Evolutionary conservation across 2,329 filamentous ascomycete species (phyloP).

Genomic region (Ceratocystis ficicola): DNA sequence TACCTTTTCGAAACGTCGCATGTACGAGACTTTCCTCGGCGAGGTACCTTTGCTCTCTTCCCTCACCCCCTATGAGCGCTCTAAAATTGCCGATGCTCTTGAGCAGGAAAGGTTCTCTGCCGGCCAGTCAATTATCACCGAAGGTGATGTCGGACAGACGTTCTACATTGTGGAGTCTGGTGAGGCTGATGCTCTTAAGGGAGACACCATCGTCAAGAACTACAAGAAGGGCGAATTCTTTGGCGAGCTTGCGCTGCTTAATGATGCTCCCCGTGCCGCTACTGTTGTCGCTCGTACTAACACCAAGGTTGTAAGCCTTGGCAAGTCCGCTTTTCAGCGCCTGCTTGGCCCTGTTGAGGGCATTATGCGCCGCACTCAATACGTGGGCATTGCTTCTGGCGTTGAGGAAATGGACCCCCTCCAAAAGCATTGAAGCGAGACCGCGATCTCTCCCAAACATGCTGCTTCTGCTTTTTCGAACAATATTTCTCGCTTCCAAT

Average conservation of each 20-base stretch:
- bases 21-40: constrained; percentile 95
- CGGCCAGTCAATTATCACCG: constrained; percentile 72
- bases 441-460: constrained; percentile 15
- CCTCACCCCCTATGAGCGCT: constrained; percentile 82
- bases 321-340: constrained; percentile 89
- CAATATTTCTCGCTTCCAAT: background rate
- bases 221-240: constrained; percentile 95
- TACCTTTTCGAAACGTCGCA: constrained; percentile 84
- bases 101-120: constrained; percentile 77
- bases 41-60: constrained; percentile 76
- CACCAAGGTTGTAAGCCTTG: constrained; percentile 83
- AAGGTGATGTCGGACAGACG: constrained; percentile 81
- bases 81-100: constrained; percentile 93
- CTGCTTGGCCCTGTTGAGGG: constrained; percentile 85
- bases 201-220: constrained; percentile 59
- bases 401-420: constrained; percentile 58
- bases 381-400: constrained; percentile 46
- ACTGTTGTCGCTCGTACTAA: constrained; percentile 74
- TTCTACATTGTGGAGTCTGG: constrained; percentile 88
- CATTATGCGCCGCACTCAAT: constrained; percentile 74
- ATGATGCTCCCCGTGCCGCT: constrained; percentile 85
- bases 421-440: constrained; percentile 29
- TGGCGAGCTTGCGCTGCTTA: constrained; percentile 83
- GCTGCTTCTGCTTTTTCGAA: constrained; percentile 3
- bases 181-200: constrained; percentile 75